Evolutionary conservation across 2,329 filamentous ascomycete genomes (phyloP), one percentile per base, ranked within the genome.

Genomic region (Fusarium tricinctum): DNA sequence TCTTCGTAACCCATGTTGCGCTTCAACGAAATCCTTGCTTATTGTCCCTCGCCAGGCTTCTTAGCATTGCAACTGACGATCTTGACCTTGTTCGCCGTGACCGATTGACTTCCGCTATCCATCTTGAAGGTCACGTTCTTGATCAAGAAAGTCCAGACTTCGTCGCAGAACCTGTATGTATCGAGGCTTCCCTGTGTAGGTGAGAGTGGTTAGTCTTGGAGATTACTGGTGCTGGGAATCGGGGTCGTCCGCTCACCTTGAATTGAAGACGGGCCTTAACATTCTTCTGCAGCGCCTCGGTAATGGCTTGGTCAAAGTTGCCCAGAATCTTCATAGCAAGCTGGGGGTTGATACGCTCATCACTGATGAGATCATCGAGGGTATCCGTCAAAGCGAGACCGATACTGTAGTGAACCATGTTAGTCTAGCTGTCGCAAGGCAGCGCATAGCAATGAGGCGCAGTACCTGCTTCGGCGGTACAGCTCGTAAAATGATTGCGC

Each of bases 121-220:
- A 98, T 91, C 83, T 99, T 99, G 84, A 99, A 98, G n/a, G 91
- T 94, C 57, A 98, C 94, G 72, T 98, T 96, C 82, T 97, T 97
- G 81, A 99, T 97, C 60, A 99, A 88, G 80, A 99, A 99, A 2
- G 96, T 99, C 96, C 96, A 99, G 61, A 99, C 96, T 83, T 99
- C 96, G 81, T 99, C 96, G 84, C 96, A 99, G 86, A 99, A 99
- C 73, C 96, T 92, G 84, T 99, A 99, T 17, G 96, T 98, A 79
- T 98, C 94, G 68, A 99, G 90, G 77, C 97, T 96, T 47, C 96
- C 96, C 95, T 97, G 20, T 26, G 13, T 9, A 23, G n/a, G 33
- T 17, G 23, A 46, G 14, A 22, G n/a, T 35, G 32, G 28, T 69
- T 33, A 69, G 48, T 35, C 13, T 32, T 33, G 42, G 35, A 32